Conservation (phyloP, 371 early-diverging fungal genomes). For the Mortierella sp. region DNA sequence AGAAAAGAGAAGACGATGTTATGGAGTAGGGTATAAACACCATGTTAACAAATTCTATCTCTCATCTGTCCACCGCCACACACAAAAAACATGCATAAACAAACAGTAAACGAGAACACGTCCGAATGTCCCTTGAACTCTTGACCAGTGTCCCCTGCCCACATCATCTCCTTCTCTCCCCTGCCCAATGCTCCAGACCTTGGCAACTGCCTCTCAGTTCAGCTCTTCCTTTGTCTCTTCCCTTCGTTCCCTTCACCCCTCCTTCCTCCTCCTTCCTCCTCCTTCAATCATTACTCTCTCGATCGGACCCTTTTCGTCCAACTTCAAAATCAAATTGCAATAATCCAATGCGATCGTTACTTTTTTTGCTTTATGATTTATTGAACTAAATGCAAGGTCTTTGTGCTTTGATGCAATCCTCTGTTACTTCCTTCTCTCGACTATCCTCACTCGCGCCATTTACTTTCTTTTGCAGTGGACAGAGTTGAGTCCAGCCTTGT, state of each 20-base stretch:
- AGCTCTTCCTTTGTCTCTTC: background rate
- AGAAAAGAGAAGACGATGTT: no score
- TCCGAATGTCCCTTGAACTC: background rate
- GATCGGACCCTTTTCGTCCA: background rate
- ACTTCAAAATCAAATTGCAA: background rate
- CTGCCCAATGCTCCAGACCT: background rate
- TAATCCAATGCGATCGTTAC: background rate
- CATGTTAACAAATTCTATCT: background rate
- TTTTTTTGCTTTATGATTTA: background rate
- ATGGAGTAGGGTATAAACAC: background rate
- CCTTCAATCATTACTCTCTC: background rate
- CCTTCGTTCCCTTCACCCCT: background rate
- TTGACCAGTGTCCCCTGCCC: background rate
- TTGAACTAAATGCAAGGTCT: background rate
- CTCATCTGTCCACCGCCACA: background rate
- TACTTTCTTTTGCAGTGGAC: conserved; percentile 55
- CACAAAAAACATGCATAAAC: background rate
- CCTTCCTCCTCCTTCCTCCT: background rate
- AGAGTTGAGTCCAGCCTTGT: conserved; percentile 82
- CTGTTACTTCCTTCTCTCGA: background rate
- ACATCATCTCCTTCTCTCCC: background rate
- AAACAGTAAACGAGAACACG: background rate
- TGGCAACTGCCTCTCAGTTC: background rate
- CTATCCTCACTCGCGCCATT: background rate
- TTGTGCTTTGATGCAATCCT: background rate